Evolutionary conservation across 2,329 filamentous ascomycete genomes (phyloP).

Genomic region (Berkeleyomyces basicola): DNA sequence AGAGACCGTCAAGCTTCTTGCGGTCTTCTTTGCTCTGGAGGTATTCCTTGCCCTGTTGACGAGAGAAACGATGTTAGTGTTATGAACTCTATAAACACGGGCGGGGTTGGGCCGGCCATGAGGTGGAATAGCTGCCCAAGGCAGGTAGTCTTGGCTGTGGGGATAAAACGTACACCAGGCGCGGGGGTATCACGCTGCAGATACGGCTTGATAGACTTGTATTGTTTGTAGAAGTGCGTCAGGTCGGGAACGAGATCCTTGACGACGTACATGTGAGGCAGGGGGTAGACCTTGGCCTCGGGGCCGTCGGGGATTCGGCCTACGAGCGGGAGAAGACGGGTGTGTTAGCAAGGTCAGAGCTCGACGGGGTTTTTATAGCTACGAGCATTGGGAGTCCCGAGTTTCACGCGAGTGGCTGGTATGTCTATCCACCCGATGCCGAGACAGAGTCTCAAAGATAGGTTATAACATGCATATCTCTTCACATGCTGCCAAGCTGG

Average conservation of each 20-base stretch:
- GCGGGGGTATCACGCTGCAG: conserved; percentile 78
- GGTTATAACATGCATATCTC: background rate
- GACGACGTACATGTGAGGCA: conserved; percentile 97
- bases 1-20: conserved; percentile 91
- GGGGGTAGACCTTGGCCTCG: conserved; percentile 88
- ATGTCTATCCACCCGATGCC: background rate
- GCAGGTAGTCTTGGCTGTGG: no score
- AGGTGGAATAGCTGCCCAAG: no score
- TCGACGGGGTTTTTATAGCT: background rate
- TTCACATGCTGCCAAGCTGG: conserved; percentile 9
- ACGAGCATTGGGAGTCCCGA: background rate
- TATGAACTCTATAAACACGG: background rate
- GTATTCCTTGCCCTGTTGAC: conserved; percentile 65
- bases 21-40: conserved; percentile 83
- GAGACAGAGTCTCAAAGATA: background rate
- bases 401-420: background rate
- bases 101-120: background rate
- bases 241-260: conserved; percentile 97
- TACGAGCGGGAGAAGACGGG: conserved; percentile 23
- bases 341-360: background rate
- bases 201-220: conserved; percentile 99
- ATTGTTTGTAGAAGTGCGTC: conserved; percentile 99
- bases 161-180: conserved; percentile 49
- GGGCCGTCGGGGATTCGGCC: conserved; percentile 85
- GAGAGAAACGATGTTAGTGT: background rate